Base-by-base conservation (phyloP, 2,329 filamentous ascomycete species). In the Pyrenochaeta sp. region DNA sequence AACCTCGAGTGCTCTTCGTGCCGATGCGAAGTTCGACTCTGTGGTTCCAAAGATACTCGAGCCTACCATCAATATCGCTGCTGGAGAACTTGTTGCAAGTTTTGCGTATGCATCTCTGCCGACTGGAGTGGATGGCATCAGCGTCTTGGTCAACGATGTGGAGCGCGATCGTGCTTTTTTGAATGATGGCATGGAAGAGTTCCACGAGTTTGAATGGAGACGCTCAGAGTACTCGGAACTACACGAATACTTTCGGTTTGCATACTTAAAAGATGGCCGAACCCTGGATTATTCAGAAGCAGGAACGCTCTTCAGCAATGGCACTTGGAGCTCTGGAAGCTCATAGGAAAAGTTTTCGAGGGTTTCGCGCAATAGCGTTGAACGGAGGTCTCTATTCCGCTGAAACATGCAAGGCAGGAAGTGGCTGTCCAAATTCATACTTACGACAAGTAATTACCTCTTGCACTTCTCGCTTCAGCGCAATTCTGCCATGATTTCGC, bases 91-190 rank as follows among this genome's bases (percentile, higher is more conserved):
- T 27, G 2, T 77, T 66, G 35, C 69, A 63, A 84, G 77, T 11
- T 88, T 91, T 52, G 80, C 78, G 0, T 88, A 65, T 68, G 74
- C 44, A 48, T 70, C 76, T 10, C 72, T 71, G 3, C 74, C 75
- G 13, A 36, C 48, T 21, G 47, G 51, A 0, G 87, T 84, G 51
- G 86, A 93, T 58, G 90, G 89, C 11, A 81, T 94, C 48, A 90
- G 86, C 65, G 80, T 93, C 13, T 75, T 94, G 0, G 87, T 94
- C 49, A 94, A 95, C 60, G 90, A 95, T 59, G 89, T 95, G 1
- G 90, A 95, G 70, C 77, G 88, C 4, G 47, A 42, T 23, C 61
- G 65, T n/a, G 39, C 41, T 8, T 68, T 68, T 44, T 55, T 50
- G 15, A 56, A 61, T n/a, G 53, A 60, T 14, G 52, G 36, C 13